These are phyloP conservation scores for Euphrasia confusa DNA, from an alignment of 257 asterid genomes.

Conservation along the genomic window DNA sequence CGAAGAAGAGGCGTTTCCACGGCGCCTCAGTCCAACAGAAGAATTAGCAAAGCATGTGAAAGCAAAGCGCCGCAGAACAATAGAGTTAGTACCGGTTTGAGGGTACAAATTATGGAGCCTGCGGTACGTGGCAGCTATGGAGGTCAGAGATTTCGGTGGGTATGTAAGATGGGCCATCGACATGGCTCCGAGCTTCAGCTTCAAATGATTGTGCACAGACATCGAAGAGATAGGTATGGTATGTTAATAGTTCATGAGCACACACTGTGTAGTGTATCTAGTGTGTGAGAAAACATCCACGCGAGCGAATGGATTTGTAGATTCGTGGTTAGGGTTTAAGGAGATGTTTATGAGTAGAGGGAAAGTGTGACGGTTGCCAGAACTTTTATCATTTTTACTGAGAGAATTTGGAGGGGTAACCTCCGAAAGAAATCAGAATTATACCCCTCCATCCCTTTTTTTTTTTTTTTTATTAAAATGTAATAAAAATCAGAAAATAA, in stretches of 20 bases:
- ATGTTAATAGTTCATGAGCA: constrained; percentile 6
- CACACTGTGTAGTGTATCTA: background rate
- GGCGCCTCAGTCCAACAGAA: constrained; percentile 30
- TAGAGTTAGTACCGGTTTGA: constrained; percentile 2
- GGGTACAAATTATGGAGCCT: constrained; percentile 35
- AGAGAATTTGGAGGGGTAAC: too few relatives aligned
- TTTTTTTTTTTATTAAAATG: too few relatives aligned
- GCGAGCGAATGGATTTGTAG: background rate
- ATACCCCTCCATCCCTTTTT: too few relatives aligned
- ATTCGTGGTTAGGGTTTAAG: background rate
- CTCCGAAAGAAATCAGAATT: too few relatives aligned
- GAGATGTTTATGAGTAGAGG: background rate
- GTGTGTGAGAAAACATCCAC: constrained; percentile 14
- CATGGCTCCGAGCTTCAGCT: constrained; percentile 48
- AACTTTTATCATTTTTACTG: too few relatives aligned
- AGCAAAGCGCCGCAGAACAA: constrained; percentile 24
- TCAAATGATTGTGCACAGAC: constrained; percentile 29
- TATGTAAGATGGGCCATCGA: constrained; percentile 33
- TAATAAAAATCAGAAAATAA: too few relatives aligned
- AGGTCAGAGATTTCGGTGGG: constrained; percentile 30
- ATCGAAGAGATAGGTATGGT: constrained; percentile 33
- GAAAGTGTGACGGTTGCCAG: background rate
- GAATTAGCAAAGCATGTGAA: constrained; percentile 35
- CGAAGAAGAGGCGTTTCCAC: constrained; percentile 32
- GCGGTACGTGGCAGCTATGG: constrained; percentile 29